phyloP scores from a whole-genome alignment of 768 basidiomycete species.

The Pleurotus citrinopileatus region DNA sequence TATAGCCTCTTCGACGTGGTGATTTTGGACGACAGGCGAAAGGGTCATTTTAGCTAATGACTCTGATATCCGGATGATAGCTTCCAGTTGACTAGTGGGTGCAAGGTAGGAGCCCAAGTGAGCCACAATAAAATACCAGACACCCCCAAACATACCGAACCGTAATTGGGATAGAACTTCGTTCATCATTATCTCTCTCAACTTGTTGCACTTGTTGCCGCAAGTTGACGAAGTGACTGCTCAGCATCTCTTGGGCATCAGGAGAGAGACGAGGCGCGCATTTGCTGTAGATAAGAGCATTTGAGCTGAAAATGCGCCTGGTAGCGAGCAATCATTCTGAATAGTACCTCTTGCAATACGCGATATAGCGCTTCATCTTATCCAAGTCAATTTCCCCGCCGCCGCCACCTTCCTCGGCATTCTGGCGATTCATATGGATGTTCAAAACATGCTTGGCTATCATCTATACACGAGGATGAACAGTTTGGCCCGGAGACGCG shows the following conservation, averaged over 20 bases:
- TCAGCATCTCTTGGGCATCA: slow-evolving; percentile 95
- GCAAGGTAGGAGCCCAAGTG: slow-evolving; percentile 10
- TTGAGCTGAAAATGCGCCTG: too few relatives aligned
- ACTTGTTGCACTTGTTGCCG: slow-evolving; percentile 94
- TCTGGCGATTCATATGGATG: slow-evolving; percentile 91
- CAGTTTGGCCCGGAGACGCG: background rate
- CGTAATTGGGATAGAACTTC: slow-evolving; percentile 97
- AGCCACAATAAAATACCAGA: background rate
- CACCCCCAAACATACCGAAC: slow-evolving; percentile 62
- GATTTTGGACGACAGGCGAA: slow-evolving; percentile 78
- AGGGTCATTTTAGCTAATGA: slow-evolving; percentile 93
- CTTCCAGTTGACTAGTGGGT: slow-evolving; percentile 78
- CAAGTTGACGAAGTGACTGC: slow-evolving; percentile 90
- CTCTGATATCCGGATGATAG: slow-evolving; percentile 98
- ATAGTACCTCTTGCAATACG: slow-evolving; percentile 89
- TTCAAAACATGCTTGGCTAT: slow-evolving; percentile 99
- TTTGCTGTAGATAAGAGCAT: slow-evolving; percentile 55
- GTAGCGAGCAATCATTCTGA: too few relatives aligned
- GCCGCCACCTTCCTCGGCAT: slow-evolving; percentile 58
- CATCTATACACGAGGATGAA: slow-evolving; percentile 44
- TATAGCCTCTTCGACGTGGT: slow-evolving; percentile 98
- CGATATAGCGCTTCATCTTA: slow-evolving; percentile 97
- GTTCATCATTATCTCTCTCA: slow-evolving; percentile 94
- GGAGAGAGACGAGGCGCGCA: slow-evolving; percentile 92
- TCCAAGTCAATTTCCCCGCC: slow-evolving; percentile 92